Evolutionary conservation across 163 green algal genomes (phyloP).

Genomic region (Prototheca wickerhamii): DNA sequence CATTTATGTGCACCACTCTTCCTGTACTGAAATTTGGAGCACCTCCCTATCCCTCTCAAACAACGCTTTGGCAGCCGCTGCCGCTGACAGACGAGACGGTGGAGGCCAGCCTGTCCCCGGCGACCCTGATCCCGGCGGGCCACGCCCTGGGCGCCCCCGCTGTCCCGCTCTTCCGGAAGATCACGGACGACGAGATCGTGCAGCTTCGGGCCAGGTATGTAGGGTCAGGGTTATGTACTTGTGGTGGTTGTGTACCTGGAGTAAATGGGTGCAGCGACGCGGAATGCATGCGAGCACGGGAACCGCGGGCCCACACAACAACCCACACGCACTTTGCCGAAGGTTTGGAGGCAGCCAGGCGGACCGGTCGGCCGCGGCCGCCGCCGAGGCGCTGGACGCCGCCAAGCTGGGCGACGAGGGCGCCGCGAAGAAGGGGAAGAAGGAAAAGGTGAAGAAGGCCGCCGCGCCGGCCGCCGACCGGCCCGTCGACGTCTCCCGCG

Average conservation of each 20-base stretch:
- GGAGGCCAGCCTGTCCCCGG: constrained; percentile 18
- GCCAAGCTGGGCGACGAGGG: constrained; percentile 2
- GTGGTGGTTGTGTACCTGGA: no score
- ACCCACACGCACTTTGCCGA: not conserved
- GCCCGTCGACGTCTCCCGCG: constrained; percentile 63
- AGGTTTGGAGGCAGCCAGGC: constrained; percentile 57
- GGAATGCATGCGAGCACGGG: no score
- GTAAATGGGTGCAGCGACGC: no score
- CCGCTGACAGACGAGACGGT: constrained; percentile 51
- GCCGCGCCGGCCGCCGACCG: constrained; percentile 19
- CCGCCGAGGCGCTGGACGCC: constrained; percentile 12
- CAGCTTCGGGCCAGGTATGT: constrained; percentile 22
- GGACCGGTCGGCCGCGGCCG: constrained; percentile 32
- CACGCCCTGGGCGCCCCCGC: constrained; percentile 57
- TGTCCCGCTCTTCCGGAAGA: constrained; percentile 75
- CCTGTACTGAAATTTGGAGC: no score
- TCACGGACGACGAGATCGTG: constrained; percentile 66
- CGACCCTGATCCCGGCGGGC: constrained; percentile 41
- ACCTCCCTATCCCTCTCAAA: not conserved
- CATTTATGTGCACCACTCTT: no score
- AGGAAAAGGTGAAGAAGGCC: constrained; percentile 25
- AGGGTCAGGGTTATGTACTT: not conserved
- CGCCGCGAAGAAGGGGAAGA: constrained; percentile 14
- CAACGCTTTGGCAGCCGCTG: constrained; percentile 7
- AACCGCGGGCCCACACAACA: no score